Evolutionary conservation across 345 rosid genomes (phyloP), one percentile per base, ranked within the genome.

Genomic region (Arabis hirsuta): DNA sequence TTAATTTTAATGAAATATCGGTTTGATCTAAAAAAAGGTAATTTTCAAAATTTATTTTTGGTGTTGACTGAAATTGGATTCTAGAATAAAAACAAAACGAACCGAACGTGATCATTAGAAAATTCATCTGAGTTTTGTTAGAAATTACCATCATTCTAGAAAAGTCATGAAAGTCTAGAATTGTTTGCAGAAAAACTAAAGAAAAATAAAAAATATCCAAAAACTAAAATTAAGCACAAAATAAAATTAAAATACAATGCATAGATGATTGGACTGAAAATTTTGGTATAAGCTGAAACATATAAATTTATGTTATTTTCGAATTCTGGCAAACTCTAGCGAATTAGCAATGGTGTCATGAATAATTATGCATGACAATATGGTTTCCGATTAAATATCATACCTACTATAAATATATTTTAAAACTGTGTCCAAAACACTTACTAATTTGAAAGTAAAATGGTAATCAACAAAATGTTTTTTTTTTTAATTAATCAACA

Each of bases 41-140:
- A n/a, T n/a, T n/a, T n/a, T n/a, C n/a, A n/a, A n/a, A n/a, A n/a
- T 22, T 12, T 24, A 27, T 31, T 72, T 11, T 36, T 5, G 12
- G 5, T 4, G 64, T 44, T 64, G 48, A 65, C 62, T 73, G 19
- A n/a, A 58, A 31, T 73, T 38, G 10, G 44, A 56, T 47, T 56
- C 52, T 65, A 48, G 67, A 73, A 65, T 31, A 73, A 46, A 14
- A 12, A 4, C 9, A 12, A 48, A n/a, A 48, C 58, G 11, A 39
- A 6, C 38, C 9, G 29, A 36, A 69, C 19, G 50, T 47, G 38
- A 34, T 34, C 38, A 34, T 22, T 34, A 34, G 7, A 34, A 34
- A 34, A 34, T 34, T 34, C 38, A 34, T 34, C 6, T 34, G 38
- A 34, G 2, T 6, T 34, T 34, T 34, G 38, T 52, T 27, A 19